These are phyloP conservation scores for Cercospora sojina DNA, from an alignment of 2,329 filamentous ascomycete genomes.

Conservation along the genomic window DNA sequence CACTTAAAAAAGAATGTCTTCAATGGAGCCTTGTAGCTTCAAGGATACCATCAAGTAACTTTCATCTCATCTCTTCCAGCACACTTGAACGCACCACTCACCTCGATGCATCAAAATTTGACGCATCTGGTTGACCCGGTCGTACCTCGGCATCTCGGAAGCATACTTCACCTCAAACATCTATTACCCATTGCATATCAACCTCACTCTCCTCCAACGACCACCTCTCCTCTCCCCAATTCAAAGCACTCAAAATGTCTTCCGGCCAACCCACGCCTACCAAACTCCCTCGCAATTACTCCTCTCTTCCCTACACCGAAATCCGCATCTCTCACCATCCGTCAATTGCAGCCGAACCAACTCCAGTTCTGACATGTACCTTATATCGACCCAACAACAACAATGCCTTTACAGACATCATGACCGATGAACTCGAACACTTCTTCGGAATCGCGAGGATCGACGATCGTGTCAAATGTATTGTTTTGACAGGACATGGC, in stretches of 20 bases:
- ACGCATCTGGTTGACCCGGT: neutral
- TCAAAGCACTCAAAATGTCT: conserved; percentile 8
- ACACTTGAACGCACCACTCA: neutral
- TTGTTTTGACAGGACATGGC: conserved; percentile 24
- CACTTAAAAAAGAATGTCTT: neutral
- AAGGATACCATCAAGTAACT: neutral
- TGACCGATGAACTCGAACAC: conserved; percentile 28
- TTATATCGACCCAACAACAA: conserved; percentile 22
- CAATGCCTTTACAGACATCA: conserved; percentile 29
- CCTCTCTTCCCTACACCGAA: conserved; percentile 17
- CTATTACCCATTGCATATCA: neutral
- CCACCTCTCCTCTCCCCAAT: neutral
- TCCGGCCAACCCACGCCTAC: conserved; percentile 7
- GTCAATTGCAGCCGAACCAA: conserved; percentile 18
- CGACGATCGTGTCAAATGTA: conserved; percentile 24
- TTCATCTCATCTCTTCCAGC: neutral
- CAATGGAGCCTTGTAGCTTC: neutral
- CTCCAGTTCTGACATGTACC: conserved; percentile 25
- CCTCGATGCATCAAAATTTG: neutral
- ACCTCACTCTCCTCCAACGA: neutral
- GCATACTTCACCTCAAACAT: neutral
- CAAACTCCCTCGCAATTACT: neutral
- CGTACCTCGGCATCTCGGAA: neutral
- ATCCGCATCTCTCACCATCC: conserved; percentile 27
- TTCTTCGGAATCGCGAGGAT: conserved; percentile 27